Evolutionary conservation across 768 basidiomycete species (phyloP), one percentile per base, ranked within the genome.

Genomic region (Boletus rex-veris): DNA sequence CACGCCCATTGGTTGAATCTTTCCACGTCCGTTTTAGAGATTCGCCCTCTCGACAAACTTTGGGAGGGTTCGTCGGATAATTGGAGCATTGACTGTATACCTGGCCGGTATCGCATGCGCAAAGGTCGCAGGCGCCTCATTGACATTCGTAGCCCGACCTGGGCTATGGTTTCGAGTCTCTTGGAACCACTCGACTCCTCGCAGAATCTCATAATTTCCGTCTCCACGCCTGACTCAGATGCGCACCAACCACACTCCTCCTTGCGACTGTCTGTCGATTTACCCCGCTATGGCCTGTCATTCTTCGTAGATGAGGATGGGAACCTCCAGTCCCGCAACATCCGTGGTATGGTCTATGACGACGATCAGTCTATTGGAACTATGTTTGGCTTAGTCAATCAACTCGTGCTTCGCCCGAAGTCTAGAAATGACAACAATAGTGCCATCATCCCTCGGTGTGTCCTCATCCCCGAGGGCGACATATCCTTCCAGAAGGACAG

Each of bases 301-400:
- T 81, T 81, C 48, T 71, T 71, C 40, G 39, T 77, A 9, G 67
- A 72, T 35, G 45, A 63, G 2, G 62, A 61, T 4, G 60, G 63
- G 21, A 59, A 67, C 24, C 59, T 81, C 35, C 73, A 77, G 50
- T 79, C 74, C 31, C 65, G 58, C 15, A 77, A 77, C 35, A 65
- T 78, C 35, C 72, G 72, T 14, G 69, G 63, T 18, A 78, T 77
- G 70, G 61, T 75, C n/a, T 65, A 81, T 14, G 76, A 79, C 48
- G 4, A 47, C 1, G 47, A 64, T 28, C 80, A 80, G 53, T 76
- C 71, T 1, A 64, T 64, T 2, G 76, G 77, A 1, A 74, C 76
- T 1, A 62, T 82, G 63, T 70, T 78, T 37, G 81, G 80, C 19
- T 58, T 82, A 35, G 35, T 45, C 30, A 74, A 64, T 24, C 71